phyloP scores from a whole-genome alignment of 1,139 yeast genomes.

The Candida sp. region DNA sequence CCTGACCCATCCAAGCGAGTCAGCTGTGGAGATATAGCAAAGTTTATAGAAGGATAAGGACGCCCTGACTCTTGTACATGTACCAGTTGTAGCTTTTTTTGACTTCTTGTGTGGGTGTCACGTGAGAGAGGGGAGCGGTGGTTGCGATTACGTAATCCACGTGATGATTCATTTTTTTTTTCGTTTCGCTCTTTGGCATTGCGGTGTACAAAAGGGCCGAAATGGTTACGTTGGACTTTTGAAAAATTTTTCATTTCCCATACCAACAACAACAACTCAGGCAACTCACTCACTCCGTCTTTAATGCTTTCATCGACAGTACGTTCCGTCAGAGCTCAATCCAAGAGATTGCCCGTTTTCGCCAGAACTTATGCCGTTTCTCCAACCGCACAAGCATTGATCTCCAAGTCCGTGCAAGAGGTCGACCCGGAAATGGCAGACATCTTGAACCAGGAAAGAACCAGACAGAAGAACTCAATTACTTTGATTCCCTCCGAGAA shows the following conservation, averaged over 20 bases:
- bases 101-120: background rate
- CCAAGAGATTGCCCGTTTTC: conserved; percentile 11
- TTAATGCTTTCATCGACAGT: conserved; percentile 23
- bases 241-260: background rate
- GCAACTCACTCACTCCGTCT: no score
- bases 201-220: background rate
- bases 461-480: conserved; percentile 87
- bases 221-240: no score
- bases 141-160: background rate
- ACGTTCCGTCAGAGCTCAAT: conserved; percentile 24
- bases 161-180: background rate
- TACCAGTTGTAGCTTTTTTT: no score
- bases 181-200: background rate
- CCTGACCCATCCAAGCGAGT: conserved; percentile 20
- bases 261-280: no score
- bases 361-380: conserved; percentile 49
- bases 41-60: background rate
- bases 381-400: conserved; percentile 51
- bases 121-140: background rate
- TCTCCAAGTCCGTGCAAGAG: conserved; percentile 66
- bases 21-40: conserved; percentile 2
- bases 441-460: conserved; percentile 73
- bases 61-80: background rate
- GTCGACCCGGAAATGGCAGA: conserved; percentile 88
- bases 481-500: conserved; percentile 95